Conservation (phyloP, 169 alveolate species). For the Ichthyophthirius multifiliis region DNA sequence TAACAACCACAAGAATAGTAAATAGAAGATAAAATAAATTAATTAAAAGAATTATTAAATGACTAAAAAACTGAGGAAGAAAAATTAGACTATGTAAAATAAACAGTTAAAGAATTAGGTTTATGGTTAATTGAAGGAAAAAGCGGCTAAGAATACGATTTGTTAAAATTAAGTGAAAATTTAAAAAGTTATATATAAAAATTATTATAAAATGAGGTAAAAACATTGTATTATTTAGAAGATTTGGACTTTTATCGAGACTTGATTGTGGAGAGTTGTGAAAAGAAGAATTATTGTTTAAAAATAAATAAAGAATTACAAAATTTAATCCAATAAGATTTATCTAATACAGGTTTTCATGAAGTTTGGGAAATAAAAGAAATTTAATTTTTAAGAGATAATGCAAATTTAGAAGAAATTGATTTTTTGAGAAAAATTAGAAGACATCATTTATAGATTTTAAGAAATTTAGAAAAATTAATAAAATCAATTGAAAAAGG, state of each 20-base stretch:
- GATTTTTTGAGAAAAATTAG: not conserved
- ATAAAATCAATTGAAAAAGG: conserved; percentile 6
- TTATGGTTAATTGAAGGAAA: not conserved
- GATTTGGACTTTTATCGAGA: conserved; percentile 3
- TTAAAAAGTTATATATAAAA: not conserved
- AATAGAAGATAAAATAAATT: not conserved
- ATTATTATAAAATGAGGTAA: not conserved
- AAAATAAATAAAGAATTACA: not conserved
- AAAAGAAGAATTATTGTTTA: conserved; percentile 2
- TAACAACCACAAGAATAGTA: not conserved
- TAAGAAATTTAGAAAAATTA: not conserved
- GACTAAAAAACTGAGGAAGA: not conserved
- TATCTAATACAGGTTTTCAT: not conserved
- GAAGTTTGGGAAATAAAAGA: conserved; percentile 10
- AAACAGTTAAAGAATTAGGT: not conserved
- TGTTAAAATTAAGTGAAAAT: not conserved
- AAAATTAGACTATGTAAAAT: not conserved
- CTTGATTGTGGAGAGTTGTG: not conserved
- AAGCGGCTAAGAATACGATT: not conserved
- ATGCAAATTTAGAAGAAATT: not conserved
- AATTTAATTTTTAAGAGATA: not conserved
- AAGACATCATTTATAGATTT: not conserved
- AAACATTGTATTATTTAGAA: not conserved
- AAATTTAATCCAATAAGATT: not conserved
- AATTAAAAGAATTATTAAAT: not conserved